Conservation (phyloP, 192 early-diverging fungal genomes). For the Fimicolochytrium jonesii region DNA sequence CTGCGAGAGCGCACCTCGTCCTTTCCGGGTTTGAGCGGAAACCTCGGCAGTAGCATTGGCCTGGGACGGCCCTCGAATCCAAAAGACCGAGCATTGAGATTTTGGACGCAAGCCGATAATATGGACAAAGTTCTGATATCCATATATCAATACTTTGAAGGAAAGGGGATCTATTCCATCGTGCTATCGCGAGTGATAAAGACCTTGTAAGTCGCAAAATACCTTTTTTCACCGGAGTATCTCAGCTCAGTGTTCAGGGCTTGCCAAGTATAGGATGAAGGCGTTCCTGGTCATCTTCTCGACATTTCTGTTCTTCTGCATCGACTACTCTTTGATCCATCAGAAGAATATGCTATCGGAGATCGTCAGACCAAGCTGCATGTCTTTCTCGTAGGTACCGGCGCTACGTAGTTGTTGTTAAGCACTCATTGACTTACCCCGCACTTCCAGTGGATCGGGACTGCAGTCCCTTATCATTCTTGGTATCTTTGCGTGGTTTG, state of each 20-base stretch:
- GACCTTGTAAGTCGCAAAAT: conserved; percentile 70
- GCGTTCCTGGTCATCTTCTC: conserved; percentile 86
- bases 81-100: conserved; percentile 64
- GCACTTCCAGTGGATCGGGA: too few relatives aligned
- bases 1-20: too few relatives aligned
- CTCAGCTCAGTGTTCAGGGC: conserved; percentile 1
- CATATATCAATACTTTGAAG: conserved; percentile 84
- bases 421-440: too few relatives aligned
- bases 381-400: too few relatives aligned
- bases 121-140: conserved; percentile 75
- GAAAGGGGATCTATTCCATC: conserved; percentile 84
- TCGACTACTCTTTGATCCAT: conserved; percentile 81
- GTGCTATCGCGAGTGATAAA: conserved; percentile 72
- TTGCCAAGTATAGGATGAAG: background rate
- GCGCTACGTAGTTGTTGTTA: too few relatives aligned
- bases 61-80: background rate
- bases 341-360: conserved; percentile 65
- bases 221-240: too few relatives aligned
- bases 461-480: too few relatives aligned
- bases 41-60: conserved; percentile 5
- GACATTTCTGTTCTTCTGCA: conserved; percentile 84
- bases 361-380: conserved; percentile 75
- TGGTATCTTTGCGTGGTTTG: too few relatives aligned
- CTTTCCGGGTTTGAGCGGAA: background rate
- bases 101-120: conserved; percentile 82